A percentile compares a stretch with the other conserved stretches of the same genome.
Conservation (phyloP, 805 yeast species). For the Suhomyces sp. region DNA sequence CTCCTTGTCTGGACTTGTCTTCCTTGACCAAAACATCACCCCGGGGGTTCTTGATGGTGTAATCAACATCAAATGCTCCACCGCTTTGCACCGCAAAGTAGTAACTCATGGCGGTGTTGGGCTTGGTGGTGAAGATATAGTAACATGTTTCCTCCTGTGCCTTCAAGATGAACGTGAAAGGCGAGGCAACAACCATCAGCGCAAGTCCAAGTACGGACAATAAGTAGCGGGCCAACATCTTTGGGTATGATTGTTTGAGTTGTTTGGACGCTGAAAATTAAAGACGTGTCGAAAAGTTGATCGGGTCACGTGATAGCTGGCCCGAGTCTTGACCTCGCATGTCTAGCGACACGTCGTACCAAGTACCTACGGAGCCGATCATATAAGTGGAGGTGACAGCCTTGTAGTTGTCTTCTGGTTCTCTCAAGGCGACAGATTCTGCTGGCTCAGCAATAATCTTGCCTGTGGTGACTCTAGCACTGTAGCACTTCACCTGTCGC, state of each 20-base stretch:
- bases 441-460: neutral
- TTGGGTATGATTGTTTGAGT: neutral
- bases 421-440: neutral
- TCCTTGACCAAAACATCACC: constrained; percentile 53
- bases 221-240: neutral
- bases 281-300: constrained; percentile 9
- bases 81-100: constrained; percentile 84
- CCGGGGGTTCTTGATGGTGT: constrained; percentile 56
- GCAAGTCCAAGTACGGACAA: constrained; percentile 19
- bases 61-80: constrained; percentile 77
- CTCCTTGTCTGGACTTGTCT: constrained; percentile 72
- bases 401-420: neutral
- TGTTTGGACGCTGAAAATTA: constrained; percentile 4
- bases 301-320: neutral
- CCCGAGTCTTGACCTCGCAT: neutral
- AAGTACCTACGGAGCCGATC: neutral
- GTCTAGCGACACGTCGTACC: neutral
- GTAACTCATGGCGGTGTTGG: constrained; percentile 61
- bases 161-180: constrained; percentile 70
- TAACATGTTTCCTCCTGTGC: constrained; percentile 74
- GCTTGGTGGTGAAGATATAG: constrained; percentile 62
- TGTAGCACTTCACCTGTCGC: neutral
- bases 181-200: constrained; percentile 44
- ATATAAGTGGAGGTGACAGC: too few species aligned
- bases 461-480: neutral